phyloP scores from a whole-genome alignment of 352 stramenopile species.

The Peronospora destructor region DNA sequence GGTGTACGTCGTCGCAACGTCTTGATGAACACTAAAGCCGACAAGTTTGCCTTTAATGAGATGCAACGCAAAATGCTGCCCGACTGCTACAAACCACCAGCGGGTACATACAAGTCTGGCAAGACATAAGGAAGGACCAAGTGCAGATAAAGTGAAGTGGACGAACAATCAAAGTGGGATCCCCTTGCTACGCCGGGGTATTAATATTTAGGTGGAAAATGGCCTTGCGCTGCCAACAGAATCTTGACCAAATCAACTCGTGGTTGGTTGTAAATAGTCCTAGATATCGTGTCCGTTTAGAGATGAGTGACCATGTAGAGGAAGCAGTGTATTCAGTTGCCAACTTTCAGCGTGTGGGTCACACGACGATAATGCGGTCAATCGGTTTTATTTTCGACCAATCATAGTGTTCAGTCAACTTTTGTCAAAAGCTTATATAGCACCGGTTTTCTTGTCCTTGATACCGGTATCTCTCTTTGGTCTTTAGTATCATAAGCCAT shows the following conservation, averaged over 20 bases:
- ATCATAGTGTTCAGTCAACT: neutral
- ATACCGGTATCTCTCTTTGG: constrained; percentile 5
- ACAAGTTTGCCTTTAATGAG: constrained; percentile 86
- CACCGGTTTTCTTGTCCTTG: neutral
- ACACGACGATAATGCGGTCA: too few relatives aligned
- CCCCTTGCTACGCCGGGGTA: constrained; percentile 12
- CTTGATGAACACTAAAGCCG: constrained; percentile 77
- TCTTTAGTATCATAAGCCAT: neutral
- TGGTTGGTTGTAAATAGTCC: too few relatives aligned
- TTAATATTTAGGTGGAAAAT: constrained; percentile 36
- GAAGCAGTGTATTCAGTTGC: too few relatives aligned
- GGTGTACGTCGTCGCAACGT: constrained; percentile 76
- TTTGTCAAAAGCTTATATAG: neutral
- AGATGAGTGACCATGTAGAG: too few relatives aligned
- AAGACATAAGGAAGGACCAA: constrained; percentile 48
- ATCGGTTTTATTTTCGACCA: neutral
- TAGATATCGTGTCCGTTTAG: too few relatives aligned
- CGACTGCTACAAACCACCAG: constrained; percentile 78
- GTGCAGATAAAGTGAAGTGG: constrained; percentile 19
- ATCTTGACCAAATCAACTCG: neutral
- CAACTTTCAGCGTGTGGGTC: too few relatives aligned
- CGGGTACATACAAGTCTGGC: constrained; percentile 77
- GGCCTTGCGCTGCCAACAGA: too few relatives aligned
- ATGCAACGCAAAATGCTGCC: constrained; percentile 82
- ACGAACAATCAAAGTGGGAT: constrained; percentile 11